Conservation (phyloP, 192 early-diverging fungal genomes). For the Backusella mclennaniae region DNA sequence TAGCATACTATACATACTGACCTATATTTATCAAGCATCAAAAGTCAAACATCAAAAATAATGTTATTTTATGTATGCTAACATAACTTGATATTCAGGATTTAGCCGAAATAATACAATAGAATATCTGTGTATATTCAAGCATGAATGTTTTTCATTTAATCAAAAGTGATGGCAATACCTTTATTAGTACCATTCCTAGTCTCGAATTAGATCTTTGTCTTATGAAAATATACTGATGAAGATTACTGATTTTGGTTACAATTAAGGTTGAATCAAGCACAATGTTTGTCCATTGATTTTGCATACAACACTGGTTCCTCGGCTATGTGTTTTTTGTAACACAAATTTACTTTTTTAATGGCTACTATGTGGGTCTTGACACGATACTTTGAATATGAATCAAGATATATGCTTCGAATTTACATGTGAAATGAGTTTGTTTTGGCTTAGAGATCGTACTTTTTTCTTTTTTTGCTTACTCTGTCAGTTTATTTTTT, state of each 20-base stretch:
- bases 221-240: not conserved
- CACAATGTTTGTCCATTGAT: not conserved
- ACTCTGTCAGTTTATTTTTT: not conserved
- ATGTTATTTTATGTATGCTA: not conserved
- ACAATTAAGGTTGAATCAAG: not conserved
- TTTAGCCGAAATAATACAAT: not conserved
- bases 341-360: not conserved
- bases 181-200: not conserved
- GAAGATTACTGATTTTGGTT: not conserved
- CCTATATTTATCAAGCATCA: not conserved
- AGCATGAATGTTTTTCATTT: not conserved
- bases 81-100: not conserved
- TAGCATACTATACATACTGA: not conserved
- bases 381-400: not conserved
- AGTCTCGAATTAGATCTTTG: not conserved
- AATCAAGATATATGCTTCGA: not conserved
- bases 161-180: not conserved
- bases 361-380: not conserved
- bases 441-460: not conserved
- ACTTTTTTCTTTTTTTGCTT: not conserved
- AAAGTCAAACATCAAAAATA: not conserved
- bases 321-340: not conserved
- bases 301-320: not conserved
- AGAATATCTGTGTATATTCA: not conserved
- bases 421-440: not conserved